Conservation (phyloP, 164 flowering plant genomes). For the grape (Vitis vinifera) region ASM3070453v1 NC_081822.1:4130501-4131000, state of each 20-base stretch:
- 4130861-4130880: constrained; percentile 34
- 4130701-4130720: constrained; percentile 47
- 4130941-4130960: constrained; percentile 51
- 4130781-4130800: background rate
- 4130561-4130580: constrained; percentile 45
- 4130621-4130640: constrained; percentile 66
- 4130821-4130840: constrained; percentile 49
- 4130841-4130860: constrained; percentile 60
- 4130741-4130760: constrained; percentile 46
- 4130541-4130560: background rate
- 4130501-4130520: no score
- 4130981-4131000: constrained; percentile 38
- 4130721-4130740: constrained; percentile 82
- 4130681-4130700: constrained; percentile 50
- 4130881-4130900: constrained; percentile 38
- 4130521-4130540: background rate
- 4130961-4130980: constrained; percentile 63
- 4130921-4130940: constrained; percentile 32
- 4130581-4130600: constrained; percentile 70
- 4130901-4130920: constrained; percentile 63
- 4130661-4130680: constrained; percentile 64
- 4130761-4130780: background rate
- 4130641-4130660: constrained; percentile 72
- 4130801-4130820: background rate
- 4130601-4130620: constrained; percentile 61